Conservation (phyloP, 805 yeast genomes). For the Nakazawaea holstii region DNA sequence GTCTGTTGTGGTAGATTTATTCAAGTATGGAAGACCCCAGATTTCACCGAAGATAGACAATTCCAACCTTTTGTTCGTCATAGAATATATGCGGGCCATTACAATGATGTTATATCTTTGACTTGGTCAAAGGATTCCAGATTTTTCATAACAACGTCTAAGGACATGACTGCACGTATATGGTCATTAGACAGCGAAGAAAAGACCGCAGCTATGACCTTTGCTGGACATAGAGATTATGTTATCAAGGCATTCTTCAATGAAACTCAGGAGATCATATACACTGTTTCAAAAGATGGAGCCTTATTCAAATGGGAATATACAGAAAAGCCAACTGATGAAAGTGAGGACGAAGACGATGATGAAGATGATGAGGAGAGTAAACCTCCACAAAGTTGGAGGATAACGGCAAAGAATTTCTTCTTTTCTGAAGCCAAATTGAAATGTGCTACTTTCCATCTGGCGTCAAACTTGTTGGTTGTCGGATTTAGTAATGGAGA, state of each 20-base stretch:
- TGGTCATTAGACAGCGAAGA: conserved; percentile 71
- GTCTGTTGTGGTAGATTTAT: conserved; percentile 75
- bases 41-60: conserved; percentile 73
- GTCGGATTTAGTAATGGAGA: conserved; percentile 90
- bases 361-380: conserved; percentile 31
- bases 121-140: conserved; percentile 91
- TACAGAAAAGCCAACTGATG: conserved; percentile 47
- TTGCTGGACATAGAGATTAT: conserved; percentile 90
- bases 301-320: conserved; percentile 93
- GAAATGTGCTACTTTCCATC: conserved; percentile 79
- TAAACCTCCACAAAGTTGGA: conserved; percentile 55
- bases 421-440: conserved; percentile 69
- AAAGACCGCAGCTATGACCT: conserved; percentile 73
- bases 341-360: conserved; percentile 38
- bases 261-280: conserved; percentile 81
- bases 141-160: conserved; percentile 79
- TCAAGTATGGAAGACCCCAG: conserved; percentile 94
- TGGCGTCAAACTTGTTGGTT: conserved; percentile 63
- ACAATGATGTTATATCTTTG: conserved; percentile 68
- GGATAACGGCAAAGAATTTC: conserved; percentile 71
- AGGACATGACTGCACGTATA: conserved; percentile 84
- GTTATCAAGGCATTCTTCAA: conserved; percentile 86
- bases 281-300: conserved; percentile 91
- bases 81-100: conserved; percentile 90
- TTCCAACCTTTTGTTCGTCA: conserved; percentile 95